Evolutionary conservation across 2,329 filamentous ascomycete species (phyloP).

Genomic region (Fusarium fujikuroi): DNA sequence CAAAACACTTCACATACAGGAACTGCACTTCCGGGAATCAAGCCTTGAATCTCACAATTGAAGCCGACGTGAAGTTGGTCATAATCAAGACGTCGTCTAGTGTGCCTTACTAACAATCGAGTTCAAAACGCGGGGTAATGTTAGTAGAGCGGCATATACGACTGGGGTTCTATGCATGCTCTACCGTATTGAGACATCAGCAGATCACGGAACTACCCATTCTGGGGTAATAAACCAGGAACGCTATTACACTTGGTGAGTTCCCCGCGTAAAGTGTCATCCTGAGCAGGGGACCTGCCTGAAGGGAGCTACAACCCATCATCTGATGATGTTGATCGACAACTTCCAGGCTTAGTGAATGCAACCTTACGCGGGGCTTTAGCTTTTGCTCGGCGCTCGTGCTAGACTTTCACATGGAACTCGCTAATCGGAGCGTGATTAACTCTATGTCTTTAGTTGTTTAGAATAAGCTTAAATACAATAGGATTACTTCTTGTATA

Average conservation of each 20-base stretch:
- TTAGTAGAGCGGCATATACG: not conserved
- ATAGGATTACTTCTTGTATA: not conserved
- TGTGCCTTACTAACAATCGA: not conserved
- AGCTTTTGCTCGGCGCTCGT: not conserved
- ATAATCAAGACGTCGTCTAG: rapidly evolving
- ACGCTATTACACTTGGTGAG: not conserved
- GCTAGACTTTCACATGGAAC: not conserved
- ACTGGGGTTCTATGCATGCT: not conserved
- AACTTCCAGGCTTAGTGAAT: not conserved
- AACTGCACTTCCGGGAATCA: rapidly evolving
- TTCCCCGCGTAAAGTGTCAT: not conserved
- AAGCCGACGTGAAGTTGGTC: no score
- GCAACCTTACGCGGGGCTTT: not conserved
- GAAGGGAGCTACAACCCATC: not conserved
- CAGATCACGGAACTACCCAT: not conserved
- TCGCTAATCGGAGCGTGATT: not conserved
- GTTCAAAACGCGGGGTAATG: not conserved
- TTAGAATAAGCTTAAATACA: not conserved
- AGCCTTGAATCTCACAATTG: rapidly evolving
- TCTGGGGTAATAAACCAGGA: not conserved
- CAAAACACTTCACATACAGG: rapidly evolving
- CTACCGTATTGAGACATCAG: not conserved
- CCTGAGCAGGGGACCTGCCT: not conserved
- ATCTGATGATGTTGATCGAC: not conserved
- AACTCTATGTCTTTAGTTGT: not conserved